Conservation (phyloP, 2,329 filamentous ascomycete species). For the Penicillium griseofulvum region DNA sequence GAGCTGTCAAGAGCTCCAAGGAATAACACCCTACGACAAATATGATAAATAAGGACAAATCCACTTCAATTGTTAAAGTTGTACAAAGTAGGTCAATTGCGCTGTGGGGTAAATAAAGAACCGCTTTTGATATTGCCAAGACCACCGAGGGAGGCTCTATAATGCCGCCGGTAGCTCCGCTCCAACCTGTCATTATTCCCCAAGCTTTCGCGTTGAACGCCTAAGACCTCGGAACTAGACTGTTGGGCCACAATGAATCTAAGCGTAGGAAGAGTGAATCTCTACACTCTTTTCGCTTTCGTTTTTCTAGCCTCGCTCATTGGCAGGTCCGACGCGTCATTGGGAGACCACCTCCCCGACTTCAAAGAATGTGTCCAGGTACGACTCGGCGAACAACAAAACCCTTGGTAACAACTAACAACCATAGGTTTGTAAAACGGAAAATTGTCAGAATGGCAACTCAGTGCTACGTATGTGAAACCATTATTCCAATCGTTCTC, state of each 20-base stretch:
- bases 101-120: slow-evolving; percentile 5
- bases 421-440: slow-evolving; percentile 68
- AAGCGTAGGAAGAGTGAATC: slow-evolving; percentile 16
- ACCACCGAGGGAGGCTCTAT: slow-evolving; percentile 14
- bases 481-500: neutral
- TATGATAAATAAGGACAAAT: neutral
- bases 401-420: slow-evolving; percentile 17
- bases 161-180: slow-evolving; percentile 19
- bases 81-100: neutral
- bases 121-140: slow-evolving; percentile 17
- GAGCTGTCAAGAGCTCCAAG: neutral
- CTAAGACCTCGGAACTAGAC: slow-evolving; percentile 6
- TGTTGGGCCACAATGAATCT: slow-evolving; percentile 29
- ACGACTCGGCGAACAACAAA: slow-evolving; percentile 17
- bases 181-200: slow-evolving; percentile 10
- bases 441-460: slow-evolving; percentile 72
- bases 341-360: slow-evolving; percentile 81
- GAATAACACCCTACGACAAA: neutral
- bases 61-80: neutral
- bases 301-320: slow-evolving; percentile 34
- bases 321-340: slow-evolving; percentile 60
- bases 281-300: slow-evolving; percentile 30
- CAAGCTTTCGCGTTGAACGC: slow-evolving; percentile 18
- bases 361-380: slow-evolving; percentile 86
- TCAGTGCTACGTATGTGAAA: slow-evolving; percentile 66